Base-by-base conservation (phyloP, 371 early-diverging fungal genomes). In the Funneliformis caledonium region DNA sequence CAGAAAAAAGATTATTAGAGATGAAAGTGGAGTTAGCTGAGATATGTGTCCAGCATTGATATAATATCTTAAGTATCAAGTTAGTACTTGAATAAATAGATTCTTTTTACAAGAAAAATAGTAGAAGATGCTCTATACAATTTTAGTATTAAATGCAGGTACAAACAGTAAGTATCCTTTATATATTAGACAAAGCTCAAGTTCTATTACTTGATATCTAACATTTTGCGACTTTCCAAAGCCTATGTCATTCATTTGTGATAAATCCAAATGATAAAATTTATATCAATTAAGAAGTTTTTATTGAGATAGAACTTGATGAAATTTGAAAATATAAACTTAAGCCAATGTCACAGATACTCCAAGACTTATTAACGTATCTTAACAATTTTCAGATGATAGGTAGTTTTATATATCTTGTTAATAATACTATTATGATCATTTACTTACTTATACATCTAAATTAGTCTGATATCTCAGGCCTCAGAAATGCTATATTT, bases 251-350 rank as follows among this genome's bases (percentile, higher is more conserved):
- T 52, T 73, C 73, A 33, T 73, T 73, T 37, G 37, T 73, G 8
- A 19, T 73, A 50, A 52, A 56, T 73, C 73, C 73, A 19, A 52
- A 73, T n/a, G 76, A 76, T 64, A 76, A 76, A 50, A 76, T 59
- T 12, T 64, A 62, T 64, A 10, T 47, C 45, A 14, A 61, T n/a
- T 45, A 76, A 65, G 31, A 42, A 47, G 65, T 76, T 76, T 74
- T 76, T 26, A 76, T 64, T 7, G 22, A 76, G 62, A 5, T 0
- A 4, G 76, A 65, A 64, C 26, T 76, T 42, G 47, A 42, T 45
- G 76, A 76, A 76, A 76, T 76, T 74, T 4, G 42, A 42, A 42
- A 60, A 74, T 74, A 74, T 47, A 76, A 76, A 62, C 7, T 76
- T 26, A 76, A 76, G 9, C 37, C 64, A 62, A 42, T 76, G n/a